Conservation (phyloP, 108 stramenopile species). For the Chaetoceros tenuissimus region DNA sequence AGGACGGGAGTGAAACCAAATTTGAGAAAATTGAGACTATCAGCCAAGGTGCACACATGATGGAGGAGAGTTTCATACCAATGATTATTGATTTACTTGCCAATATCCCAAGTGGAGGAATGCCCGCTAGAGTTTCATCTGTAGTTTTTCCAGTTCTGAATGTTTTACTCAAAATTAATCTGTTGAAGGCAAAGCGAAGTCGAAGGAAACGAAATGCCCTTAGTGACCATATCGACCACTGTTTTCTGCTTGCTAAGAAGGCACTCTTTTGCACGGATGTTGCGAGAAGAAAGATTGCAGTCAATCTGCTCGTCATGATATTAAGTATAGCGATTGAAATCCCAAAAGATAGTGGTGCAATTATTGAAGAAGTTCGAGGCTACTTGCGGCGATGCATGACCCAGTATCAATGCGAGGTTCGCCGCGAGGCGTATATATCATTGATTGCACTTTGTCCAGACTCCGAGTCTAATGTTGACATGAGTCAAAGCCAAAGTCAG, state of each 20-base stretch:
- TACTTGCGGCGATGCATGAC: constrained; percentile 30
- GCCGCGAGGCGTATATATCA: constrained; percentile 26
- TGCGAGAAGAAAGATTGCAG: constrained; percentile 28
- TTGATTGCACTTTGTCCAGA: constrained; percentile 18
- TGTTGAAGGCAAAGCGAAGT: constrained; percentile 15
- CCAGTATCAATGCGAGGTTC: constrained; percentile 26
- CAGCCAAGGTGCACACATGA: constrained; percentile 6
- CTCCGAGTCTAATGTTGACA: neutral
- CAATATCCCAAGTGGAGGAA: constrained; percentile 30
- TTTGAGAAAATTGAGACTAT: neutral
- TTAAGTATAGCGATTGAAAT: constrained; percentile 14
- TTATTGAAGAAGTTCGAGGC: constrained; percentile 24
- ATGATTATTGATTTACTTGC: constrained; percentile 23
- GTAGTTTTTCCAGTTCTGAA: constrained; percentile 21
- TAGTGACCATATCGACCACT: constrained; percentile 31
- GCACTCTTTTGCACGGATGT: constrained; percentile 29
- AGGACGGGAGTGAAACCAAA: neutral
- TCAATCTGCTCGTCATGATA: constrained; percentile 20
- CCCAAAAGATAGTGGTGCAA: constrained; percentile 3
- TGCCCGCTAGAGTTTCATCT: constrained; percentile 24
- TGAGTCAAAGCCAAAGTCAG: too few species aligned
- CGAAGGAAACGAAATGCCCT: constrained; percentile 27
- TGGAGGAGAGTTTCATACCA: constrained; percentile 17
- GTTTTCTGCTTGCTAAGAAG: constrained; percentile 38
- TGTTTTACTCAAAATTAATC: constrained; percentile 12